Evolutionary conservation across 177 flowering plant genomes (phyloP).

Genomic region (Vitis hybrid): DNA sequence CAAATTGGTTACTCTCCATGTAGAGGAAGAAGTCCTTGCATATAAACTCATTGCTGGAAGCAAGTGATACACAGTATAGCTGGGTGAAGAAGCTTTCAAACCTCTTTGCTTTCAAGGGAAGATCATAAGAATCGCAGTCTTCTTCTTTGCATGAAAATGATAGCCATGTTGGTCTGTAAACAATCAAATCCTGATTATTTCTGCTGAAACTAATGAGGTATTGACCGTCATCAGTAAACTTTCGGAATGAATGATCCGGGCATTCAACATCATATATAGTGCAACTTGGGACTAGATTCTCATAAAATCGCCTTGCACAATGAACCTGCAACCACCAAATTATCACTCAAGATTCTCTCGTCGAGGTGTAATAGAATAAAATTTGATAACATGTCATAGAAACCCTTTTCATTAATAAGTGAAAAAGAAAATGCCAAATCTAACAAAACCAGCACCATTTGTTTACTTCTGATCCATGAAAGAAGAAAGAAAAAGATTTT

Average conservation of each 20-base stretch:
- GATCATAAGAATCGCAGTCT: slow-evolving; percentile 57
- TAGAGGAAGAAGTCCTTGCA: slow-evolving; percentile 98
- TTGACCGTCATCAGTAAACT: slow-evolving; percentile 93
- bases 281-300: slow-evolving; percentile 83
- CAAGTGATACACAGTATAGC: slow-evolving; percentile 72
- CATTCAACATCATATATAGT: slow-evolving; percentile 85
- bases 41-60: slow-evolving; percentile 80
- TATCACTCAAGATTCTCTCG: not conserved
- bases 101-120: slow-evolving; percentile 67
- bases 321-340: slow-evolving; percentile 57
- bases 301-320: slow-evolving; percentile 77
- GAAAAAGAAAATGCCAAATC: too few relatives aligned
- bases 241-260: slow-evolving; percentile 88
- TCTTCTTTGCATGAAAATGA: slow-evolving; percentile 77
- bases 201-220: slow-evolving; percentile 90
- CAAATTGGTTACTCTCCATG: slow-evolving; percentile 75
- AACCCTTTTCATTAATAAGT: not conserved
- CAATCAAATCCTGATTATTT: slow-evolving; percentile 85
- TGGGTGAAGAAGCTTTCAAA: slow-evolving; percentile 90
- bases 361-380: not conserved
- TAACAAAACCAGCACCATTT: too few relatives aligned
- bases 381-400: not conserved
- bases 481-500: too few relatives aligned
- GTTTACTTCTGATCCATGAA: too few relatives aligned
- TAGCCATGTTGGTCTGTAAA: slow-evolving; percentile 87